Percentiles rank a stretch among this genome's conserved stretches.
Conservation (phyloP, 2,329 filamentous ascomycete species). For the Raffaelea ambrosiae region DNA sequence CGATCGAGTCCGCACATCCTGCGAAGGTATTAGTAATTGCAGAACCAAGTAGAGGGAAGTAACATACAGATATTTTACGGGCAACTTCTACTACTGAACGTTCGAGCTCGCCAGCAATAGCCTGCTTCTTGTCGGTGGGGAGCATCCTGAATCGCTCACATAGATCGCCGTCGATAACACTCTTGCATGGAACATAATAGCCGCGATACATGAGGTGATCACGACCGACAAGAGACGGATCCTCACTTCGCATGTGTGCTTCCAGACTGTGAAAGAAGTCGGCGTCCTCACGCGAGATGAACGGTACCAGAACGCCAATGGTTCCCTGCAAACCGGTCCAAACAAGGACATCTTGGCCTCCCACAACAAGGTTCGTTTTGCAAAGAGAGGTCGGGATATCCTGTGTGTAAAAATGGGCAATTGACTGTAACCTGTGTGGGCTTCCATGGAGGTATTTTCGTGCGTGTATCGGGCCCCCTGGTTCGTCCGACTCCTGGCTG, state of each 20-base stretch:
- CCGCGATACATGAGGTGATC: conserved; percentile 94
- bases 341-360: conserved; percentile 80
- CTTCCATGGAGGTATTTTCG: conserved; percentile 84
- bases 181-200: conserved; percentile 95
- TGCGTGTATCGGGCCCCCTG: conserved; percentile 82
- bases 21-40: no score
- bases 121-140: conserved; percentile 81
- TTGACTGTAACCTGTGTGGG: conserved; percentile 72
- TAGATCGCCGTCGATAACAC: conserved; percentile 91
- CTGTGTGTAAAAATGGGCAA: conserved; percentile 83
- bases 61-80: conserved; percentile 72
- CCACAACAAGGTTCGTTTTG: conserved; percentile 79
- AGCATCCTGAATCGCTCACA: conserved; percentile 86
- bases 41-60: no score
- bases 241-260: conserved; percentile 75
- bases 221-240: conserved; percentile 78
- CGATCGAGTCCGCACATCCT: no score
- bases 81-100: conserved; percentile 88
- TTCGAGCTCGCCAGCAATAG: conserved; percentile 89
- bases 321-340: conserved; percentile 96
- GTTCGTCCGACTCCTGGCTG: conserved; percentile 81
- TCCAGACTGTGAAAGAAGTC: conserved; percentile 97
- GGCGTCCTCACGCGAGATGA: conserved; percentile 82
- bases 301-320: conserved; percentile 86
- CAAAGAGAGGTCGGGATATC: conserved; percentile 87